Conservation (phyloP, 371 early-diverging fungal genomes). For the Saksenaea vasiformis region DNA sequence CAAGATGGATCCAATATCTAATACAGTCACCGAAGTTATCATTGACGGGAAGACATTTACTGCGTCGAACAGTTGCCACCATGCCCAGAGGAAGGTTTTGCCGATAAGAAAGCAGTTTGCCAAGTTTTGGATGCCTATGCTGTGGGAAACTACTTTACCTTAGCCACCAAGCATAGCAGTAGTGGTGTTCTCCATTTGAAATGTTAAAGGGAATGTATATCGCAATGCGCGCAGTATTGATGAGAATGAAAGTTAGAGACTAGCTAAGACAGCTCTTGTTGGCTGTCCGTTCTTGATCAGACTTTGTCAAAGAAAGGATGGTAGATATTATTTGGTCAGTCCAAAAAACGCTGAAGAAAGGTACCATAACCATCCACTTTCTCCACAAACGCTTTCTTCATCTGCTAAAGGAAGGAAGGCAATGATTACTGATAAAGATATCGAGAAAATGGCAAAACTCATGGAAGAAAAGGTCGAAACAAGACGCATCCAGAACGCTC, state of each 20-base stretch:
- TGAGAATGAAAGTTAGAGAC: neutral
- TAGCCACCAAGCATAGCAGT: neutral
- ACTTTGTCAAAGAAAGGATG: neutral
- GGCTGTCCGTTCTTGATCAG: neutral
- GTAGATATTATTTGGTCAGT: neutral
- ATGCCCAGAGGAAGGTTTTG: no score
- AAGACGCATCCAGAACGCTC: neutral
- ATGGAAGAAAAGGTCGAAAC: neutral
- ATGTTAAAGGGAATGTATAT: neutral
- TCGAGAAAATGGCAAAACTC: neutral
- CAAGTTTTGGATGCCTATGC: neutral
- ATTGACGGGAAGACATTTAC: no score
- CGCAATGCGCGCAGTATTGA: neutral
- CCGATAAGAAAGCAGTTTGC: neutral
- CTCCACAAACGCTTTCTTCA: no score
- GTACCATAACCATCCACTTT: no score
- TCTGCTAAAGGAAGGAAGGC: neutral
- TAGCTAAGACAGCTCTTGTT: neutral
- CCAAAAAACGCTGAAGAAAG: no score
- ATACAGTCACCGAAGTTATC: no score
- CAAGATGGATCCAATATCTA: no score
- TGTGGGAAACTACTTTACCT: neutral
- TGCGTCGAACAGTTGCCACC: no score
- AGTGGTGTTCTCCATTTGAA: neutral
- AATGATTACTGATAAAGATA: neutral